Percentiles rank a stretch among this genome's conserved stretches.
Evolutionary conservation across 768 basidiomycete species (phyloP).

Genomic region (Russula vinacea): DNA sequence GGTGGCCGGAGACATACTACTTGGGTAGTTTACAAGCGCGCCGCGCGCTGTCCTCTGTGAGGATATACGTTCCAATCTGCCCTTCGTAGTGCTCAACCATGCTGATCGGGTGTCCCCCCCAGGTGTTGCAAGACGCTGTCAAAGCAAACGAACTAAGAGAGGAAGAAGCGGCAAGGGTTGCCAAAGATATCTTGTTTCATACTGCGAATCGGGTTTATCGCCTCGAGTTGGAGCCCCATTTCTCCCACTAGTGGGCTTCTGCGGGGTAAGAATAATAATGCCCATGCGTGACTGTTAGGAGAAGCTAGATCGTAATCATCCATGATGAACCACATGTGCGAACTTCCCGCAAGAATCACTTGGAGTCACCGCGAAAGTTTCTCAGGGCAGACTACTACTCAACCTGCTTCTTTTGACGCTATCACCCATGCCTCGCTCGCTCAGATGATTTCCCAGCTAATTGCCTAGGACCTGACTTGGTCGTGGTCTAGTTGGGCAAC

Average conservation of each 20-base stretch:
- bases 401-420: not conserved
- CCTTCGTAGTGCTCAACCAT: not conserved
- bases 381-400: too few relatives aligned
- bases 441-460: not conserved
- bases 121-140: conserved; percentile 60
- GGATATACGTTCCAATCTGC: not conserved
- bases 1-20: conserved; percentile 79
- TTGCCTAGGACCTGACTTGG: not conserved
- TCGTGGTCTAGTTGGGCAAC: not conserved
- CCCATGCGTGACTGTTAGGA: not conserved
- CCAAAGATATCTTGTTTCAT: conserved; percentile 58
- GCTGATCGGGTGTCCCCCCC: not conserved
- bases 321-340: not conserved
- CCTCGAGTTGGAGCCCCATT: conserved; percentile 44
- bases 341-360: not conserved
- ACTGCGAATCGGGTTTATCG: conserved; percentile 65
- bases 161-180: conserved; percentile 50
- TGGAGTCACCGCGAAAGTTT: too few relatives aligned
- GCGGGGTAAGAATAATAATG: not conserved
- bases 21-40: conserved; percentile 64
- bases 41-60: conserved; percentile 55
- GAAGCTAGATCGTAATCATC: too few relatives aligned
- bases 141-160: conserved; percentile 50
- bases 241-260: not conserved
- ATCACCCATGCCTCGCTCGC: not conserved